A percentile compares a stretch with the other conserved stretches of the same genome.
Evolutionary conservation across 768 basidiomycete genomes (phyloP).

Genomic region (Serendipita sp.): DNA sequence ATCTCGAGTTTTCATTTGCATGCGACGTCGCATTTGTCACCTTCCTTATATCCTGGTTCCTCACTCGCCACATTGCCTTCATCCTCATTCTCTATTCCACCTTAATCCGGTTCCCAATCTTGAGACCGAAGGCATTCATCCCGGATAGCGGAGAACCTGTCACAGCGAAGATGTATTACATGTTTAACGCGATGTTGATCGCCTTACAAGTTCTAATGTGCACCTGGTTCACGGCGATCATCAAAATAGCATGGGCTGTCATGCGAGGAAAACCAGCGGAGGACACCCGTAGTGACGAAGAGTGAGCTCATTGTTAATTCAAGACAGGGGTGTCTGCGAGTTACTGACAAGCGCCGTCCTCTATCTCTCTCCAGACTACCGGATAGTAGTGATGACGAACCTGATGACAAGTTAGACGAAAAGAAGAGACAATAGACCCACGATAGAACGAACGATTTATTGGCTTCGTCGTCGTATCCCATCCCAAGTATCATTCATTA

Average conservation of each 20-base stretch:
- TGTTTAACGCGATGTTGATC: constrained; percentile 41
- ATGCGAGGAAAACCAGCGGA: constrained; percentile 60
- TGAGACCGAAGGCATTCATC: constrained; percentile 43
- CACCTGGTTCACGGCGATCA: constrained; percentile 80
- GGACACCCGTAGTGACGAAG: constrained; percentile 77
- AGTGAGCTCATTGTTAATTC: constrained; percentile 17
- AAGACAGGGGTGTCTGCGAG: no score
- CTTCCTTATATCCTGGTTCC: constrained; percentile 82
- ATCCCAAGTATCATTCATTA: no score
- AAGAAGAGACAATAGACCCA: no score
- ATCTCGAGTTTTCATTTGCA: constrained; percentile 45
- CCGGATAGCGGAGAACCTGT: constrained; percentile 42
- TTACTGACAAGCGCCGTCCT: background rate
- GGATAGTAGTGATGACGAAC: background rate
- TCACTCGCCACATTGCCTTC: constrained; percentile 80
- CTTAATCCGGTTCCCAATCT: constrained; percentile 32
- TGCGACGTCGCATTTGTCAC: constrained; percentile 64
- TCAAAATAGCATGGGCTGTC: constrained; percentile 68
- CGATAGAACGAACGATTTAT: no score
- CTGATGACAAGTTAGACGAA: background rate
- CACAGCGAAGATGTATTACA: constrained; percentile 27
- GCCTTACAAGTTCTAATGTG: constrained; percentile 55
- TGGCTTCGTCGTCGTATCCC: no score
- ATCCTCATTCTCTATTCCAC: constrained; percentile 49
- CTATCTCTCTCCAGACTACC: background rate